Percentiles rank a stretch among this genome's conserved stretches.
These are phyloP conservation scores for Fusarium pseudograminearum DNA, from an alignment of 2,329 filamentous ascomycete species.

Conservation along the genomic window DNA sequence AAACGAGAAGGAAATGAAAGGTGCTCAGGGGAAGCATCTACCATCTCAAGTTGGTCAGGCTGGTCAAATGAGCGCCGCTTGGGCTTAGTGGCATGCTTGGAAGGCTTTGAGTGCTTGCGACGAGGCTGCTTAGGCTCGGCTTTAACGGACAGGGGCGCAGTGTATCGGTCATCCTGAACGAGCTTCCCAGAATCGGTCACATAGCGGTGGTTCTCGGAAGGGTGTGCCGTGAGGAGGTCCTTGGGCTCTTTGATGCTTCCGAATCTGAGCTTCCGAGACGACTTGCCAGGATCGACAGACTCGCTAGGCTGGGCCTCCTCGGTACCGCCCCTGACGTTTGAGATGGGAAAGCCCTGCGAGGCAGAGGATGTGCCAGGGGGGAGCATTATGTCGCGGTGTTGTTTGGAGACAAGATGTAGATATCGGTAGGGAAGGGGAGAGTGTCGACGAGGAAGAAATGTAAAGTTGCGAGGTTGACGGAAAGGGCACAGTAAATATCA, in stretches of 20 bases:
- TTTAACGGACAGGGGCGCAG: slow-evolving; percentile 13
- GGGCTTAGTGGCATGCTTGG: slow-evolving; percentile 20
- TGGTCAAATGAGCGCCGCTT: slow-evolving; percentile 23
- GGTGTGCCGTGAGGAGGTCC: slow-evolving; percentile 27
- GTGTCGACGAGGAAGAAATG: slow-evolving; percentile 2
- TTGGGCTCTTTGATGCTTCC: slow-evolving; percentile 15
- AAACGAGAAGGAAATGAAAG: not conserved
- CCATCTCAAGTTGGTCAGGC: slow-evolving; percentile 22
- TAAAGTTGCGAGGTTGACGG: slow-evolving; percentile 1
- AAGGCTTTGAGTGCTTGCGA: slow-evolving; percentile 7
- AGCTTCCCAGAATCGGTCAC: slow-evolving; percentile 21
- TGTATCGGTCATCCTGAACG: slow-evolving; percentile 26
- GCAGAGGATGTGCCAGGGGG: slow-evolving; percentile 4
- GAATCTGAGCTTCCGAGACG: slow-evolving; percentile 22
- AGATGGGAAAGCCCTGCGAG: slow-evolving; percentile 13
- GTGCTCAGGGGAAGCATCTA: slow-evolving; percentile 23
- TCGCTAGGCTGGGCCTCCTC: slow-evolving; percentile 6
- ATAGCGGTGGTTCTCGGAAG: slow-evolving; percentile 25
- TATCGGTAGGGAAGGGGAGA: not conserved
- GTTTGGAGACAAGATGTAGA: not conserved
- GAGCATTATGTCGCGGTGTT: slow-evolving; percentile 16
- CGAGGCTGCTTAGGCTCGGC: slow-evolving; percentile 23
- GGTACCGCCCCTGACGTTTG: slow-evolving; percentile 19
- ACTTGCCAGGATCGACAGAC: not conserved
- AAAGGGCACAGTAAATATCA: slow-evolving; percentile 7